A percentile compares a stretch with the other conserved stretches of the same genome.
These are phyloP conservation scores for Chytridiales sp. DNA, from an alignment of 371 early-diverging fungal species.

Conservation along the genomic window DNA sequence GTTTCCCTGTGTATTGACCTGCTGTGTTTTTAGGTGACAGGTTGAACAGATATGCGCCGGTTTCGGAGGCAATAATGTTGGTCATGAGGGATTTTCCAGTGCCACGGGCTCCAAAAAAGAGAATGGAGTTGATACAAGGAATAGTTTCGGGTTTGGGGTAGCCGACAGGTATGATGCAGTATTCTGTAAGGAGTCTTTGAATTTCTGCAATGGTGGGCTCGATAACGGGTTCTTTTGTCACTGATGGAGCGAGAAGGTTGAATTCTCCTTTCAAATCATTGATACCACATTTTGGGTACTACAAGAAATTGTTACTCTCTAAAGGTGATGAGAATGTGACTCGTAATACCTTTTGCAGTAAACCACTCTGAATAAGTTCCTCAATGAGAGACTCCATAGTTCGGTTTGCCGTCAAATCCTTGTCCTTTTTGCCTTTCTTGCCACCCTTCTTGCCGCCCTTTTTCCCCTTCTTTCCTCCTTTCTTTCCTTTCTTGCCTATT, in stretches of 20 bases:
- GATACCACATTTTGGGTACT: conserved; percentile 30
- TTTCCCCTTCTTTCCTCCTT: conserved; percentile 47
- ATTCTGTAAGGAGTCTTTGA: conserved; percentile 48
- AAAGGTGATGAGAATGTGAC: conserved; percentile 3
- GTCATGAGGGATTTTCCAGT: conserved; percentile 53
- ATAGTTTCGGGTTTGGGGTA: conserved; percentile 30
- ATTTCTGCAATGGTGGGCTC: conserved; percentile 48
- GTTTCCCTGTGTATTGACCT: conserved; percentile 55
- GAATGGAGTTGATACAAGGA: conserved; percentile 34
- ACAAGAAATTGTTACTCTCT: not conserved
- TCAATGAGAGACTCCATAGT: conserved; percentile 58
- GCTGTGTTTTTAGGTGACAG: conserved; percentile 52
- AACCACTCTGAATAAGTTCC: conserved; percentile 52
- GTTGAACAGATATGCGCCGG: conserved; percentile 53
- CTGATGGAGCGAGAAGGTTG: conserved; percentile 35
- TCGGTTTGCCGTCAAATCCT: conserved; percentile 57
- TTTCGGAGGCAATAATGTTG: conserved; percentile 49
- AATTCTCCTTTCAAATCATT: conserved; percentile 44
- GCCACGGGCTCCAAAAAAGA: conserved; percentile 43
- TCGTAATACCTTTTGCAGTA: conserved; percentile 42
- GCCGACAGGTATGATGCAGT: conserved; percentile 51
- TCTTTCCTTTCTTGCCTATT: conserved; percentile 38
- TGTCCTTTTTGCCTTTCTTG: conserved; percentile 62
- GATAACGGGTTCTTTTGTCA: conserved; percentile 36
- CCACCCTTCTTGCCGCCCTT: conserved; percentile 40